phyloP scores from a whole-genome alignment of 768 basidiomycete species.

The Psilocybe cubensis region DNA sequence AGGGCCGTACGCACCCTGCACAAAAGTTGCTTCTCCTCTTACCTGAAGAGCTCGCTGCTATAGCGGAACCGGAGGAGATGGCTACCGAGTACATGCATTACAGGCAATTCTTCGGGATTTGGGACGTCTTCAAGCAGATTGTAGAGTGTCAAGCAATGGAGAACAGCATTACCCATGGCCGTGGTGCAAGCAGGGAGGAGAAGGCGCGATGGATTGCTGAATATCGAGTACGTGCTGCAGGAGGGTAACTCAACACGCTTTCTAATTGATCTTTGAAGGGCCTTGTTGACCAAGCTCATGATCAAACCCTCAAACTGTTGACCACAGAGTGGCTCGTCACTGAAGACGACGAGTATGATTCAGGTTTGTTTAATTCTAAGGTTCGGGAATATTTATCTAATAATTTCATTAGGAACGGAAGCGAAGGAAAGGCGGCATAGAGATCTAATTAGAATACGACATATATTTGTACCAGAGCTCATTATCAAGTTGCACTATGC shows the following conservation, averaged over 20 bases:
- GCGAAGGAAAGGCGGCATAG: conserved; percentile 44
- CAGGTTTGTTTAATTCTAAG: conserved; percentile 33
- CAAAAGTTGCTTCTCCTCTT: conserved; percentile 59
- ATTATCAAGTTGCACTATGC: conserved; percentile 83
- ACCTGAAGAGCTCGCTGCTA: conserved; percentile 62
- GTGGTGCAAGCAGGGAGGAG: conserved; percentile 61
- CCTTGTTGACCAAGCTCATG: conserved; percentile 65
- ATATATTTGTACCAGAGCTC: conserved; percentile 89
- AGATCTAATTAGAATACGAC: conserved; percentile 82
- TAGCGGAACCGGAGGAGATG: conserved; percentile 70
- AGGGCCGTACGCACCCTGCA: conserved; percentile 76
- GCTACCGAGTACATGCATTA: conserved; percentile 82
- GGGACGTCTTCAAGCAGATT: conserved; percentile 67
- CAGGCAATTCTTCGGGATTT: conserved; percentile 76
- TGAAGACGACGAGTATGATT: conserved; percentile 48
- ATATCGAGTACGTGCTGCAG: conserved; percentile 59
- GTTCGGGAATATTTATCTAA: not conserved
- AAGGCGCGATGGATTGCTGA: conserved; percentile 64
- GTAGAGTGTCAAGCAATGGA: conserved; percentile 64
- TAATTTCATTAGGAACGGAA: too few relatives aligned
- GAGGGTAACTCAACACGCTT: too few relatives aligned
- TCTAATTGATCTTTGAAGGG: too few relatives aligned
- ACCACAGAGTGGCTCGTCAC: conserved; percentile 78
- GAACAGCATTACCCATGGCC: conserved; percentile 27
- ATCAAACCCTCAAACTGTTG: conserved; percentile 69